These are phyloP conservation scores for Amauroascus verrucosus DNA, from an alignment of 2,329 filamentous ascomycete species.

Conservation along the genomic window DNA sequence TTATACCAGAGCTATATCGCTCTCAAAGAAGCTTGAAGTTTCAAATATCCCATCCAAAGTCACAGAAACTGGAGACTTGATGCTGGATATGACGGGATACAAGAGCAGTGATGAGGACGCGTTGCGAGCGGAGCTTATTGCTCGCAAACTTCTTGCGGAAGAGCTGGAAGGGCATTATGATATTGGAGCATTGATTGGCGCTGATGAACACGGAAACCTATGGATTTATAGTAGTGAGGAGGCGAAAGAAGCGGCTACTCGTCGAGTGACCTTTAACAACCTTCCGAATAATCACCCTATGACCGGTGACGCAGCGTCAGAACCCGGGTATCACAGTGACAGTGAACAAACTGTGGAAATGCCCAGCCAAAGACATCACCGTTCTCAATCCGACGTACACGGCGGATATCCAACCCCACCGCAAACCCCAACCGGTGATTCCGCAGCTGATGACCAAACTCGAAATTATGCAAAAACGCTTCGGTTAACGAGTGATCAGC, in stretches of 20 bases:
- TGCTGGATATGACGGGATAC: conserved; percentile 97
- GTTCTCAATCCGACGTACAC: conserved; percentile 59
- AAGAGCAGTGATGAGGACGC: conserved; percentile 91
- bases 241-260: conserved; percentile 78
- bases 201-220: conserved; percentile 91
- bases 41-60: conserved; percentile 89
- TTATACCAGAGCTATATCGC: conserved; percentile 66
- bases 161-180: conserved; percentile 93
- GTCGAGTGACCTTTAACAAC: conserved; percentile 45
- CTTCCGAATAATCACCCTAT: conserved; percentile 44
- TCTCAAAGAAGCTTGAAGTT: conserved; percentile 77
- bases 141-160: conserved; percentile 81
- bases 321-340: conserved; percentile 93
- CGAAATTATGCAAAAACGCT: conserved; percentile 95
- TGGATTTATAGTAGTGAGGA: conserved; percentile 99
- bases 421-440: conserved; percentile 40
- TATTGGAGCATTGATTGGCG: conserved; percentile 87
- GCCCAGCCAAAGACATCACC: conserved; percentile 37
- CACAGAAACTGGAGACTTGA: conserved; percentile 86
- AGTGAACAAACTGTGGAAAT: conserved; percentile 57
- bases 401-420: conserved; percentile 54
- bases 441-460: conserved; percentile 54
- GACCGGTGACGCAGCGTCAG: conserved; percentile 71
- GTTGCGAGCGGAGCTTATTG: conserved; percentile 82
- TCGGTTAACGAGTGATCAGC: conserved; percentile 85